Conservation (phyloP, 352 stramenopile species). For the Pythium brachiatum region DNA sequence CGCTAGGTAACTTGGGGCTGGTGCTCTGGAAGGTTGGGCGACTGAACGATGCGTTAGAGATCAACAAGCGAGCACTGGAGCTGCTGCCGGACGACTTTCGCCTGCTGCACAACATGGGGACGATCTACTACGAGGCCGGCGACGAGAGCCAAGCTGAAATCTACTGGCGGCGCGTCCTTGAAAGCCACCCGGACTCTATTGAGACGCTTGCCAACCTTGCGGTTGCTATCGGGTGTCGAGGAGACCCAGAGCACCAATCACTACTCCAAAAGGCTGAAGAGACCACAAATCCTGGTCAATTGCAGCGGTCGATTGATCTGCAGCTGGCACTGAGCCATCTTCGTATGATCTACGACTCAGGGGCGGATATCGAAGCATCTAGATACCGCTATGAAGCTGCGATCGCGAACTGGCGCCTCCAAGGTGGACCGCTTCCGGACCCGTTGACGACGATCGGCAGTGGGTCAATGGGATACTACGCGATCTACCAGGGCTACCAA, state of each 20-base stretch:
- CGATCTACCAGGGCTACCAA: constrained; percentile 51
- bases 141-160: constrained; percentile 8
- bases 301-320: constrained; percentile 15
- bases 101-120: constrained; percentile 32
- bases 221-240: constrained; percentile 14
- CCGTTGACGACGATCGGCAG: constrained; percentile 25
- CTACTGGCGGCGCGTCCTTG: constrained; percentile 17
- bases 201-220: constrained; percentile 26
- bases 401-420: constrained; percentile 13
- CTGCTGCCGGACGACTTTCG: constrained; percentile 16
- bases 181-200: background rate
- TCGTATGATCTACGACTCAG: constrained; percentile 28
- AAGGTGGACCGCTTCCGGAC: constrained; percentile 13
- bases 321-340: constrained; percentile 26
- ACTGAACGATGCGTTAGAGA: constrained; percentile 11
- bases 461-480: constrained; percentile 59
- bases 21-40: constrained; percentile 10
- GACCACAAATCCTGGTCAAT: background rate
- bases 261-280: background rate
- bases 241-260: constrained; percentile 7
- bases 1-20: constrained; percentile 27
- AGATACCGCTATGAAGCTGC: constrained; percentile 16
- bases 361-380: constrained; percentile 10
- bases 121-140: constrained; percentile 13
- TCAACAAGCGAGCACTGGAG: constrained; percentile 18